These are phyloP conservation scores for Mucor racemosus DNA, from an alignment of 371 early-diverging fungal species.

Conservation along the genomic window DNA sequence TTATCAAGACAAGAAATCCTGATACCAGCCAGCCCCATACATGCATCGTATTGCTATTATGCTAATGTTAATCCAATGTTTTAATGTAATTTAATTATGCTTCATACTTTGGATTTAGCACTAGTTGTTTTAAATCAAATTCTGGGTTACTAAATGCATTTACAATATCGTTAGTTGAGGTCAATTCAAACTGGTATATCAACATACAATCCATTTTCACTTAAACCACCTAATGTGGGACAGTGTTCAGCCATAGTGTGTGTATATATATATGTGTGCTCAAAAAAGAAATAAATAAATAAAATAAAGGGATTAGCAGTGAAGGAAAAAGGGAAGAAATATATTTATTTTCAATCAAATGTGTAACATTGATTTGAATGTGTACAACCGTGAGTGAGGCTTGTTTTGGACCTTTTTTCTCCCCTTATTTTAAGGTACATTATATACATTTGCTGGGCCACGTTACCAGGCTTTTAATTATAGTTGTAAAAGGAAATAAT, in stretches of 20 bases:
- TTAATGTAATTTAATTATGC: neutral
- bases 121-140: constrained; percentile 40
- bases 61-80: neutral
- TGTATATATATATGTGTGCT: neutral
- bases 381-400: constrained; percentile 6
- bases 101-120: constrained; percentile 46
- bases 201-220: constrained; percentile 37
- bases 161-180: neutral
- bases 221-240: constrained; percentile 34
- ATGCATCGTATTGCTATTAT: constrained; percentile 45
- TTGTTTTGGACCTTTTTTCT: constrained; percentile 4
- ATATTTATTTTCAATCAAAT: neutral
- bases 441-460: neutral
- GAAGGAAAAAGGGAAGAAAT: neutral
- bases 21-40: constrained; percentile 53
- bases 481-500: neutral
- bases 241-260: constrained; percentile 21
- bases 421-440: neutral
- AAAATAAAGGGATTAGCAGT: neutral
- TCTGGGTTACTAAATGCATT: constrained; percentile 38
- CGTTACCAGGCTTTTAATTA: constrained; percentile 2
- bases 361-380: constrained; percentile 10
- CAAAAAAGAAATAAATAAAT: neutral
- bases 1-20: constrained; percentile 37
- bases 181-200: neutral